phyloP scores from a whole-genome alignment of 345 rosid genomes.

The Rhizophora mangle region DNA sequence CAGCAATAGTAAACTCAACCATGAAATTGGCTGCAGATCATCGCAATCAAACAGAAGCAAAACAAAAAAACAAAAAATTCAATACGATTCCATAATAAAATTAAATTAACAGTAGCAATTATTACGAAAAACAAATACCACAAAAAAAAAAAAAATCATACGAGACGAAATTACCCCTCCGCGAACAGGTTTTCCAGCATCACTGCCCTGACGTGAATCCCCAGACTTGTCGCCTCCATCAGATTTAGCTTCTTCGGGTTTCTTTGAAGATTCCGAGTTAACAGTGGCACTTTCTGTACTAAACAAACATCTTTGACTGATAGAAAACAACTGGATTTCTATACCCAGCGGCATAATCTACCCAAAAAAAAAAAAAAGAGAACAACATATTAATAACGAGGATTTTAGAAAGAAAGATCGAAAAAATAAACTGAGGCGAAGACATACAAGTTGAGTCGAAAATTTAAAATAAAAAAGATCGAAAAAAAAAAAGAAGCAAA shows the following conservation, averaged over 20 bases:
- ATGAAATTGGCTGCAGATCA: conserved; percentile 73
- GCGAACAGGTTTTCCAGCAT: conserved; percentile 72
- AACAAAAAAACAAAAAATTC: neutral
- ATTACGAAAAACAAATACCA: neutral
- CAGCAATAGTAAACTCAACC: conserved; percentile 86
- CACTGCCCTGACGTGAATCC: conserved; percentile 49
- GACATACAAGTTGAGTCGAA: neutral
- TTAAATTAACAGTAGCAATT: neutral
- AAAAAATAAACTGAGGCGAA: neutral
- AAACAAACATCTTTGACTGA: conserved; percentile 37
- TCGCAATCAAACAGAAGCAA: neutral
- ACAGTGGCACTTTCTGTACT: conserved; percentile 12
- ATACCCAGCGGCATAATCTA: conserved; percentile 33
- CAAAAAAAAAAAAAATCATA: neutral
- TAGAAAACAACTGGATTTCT: conserved; percentile 29
- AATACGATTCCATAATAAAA: neutral
- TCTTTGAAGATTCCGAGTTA: conserved; percentile 24
- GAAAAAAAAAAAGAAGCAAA: neutral
- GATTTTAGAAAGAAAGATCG: neutral
- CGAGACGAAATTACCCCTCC: conserved; percentile 64
- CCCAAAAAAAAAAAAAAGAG: neutral
- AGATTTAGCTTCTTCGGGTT: conserved; percentile 27
- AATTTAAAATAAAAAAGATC: neutral
- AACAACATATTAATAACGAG: neutral
- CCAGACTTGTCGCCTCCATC: conserved; percentile 48